Conservation (phyloP, 2,329 filamentous ascomycete species). For the Diplodia corticola region DNA sequence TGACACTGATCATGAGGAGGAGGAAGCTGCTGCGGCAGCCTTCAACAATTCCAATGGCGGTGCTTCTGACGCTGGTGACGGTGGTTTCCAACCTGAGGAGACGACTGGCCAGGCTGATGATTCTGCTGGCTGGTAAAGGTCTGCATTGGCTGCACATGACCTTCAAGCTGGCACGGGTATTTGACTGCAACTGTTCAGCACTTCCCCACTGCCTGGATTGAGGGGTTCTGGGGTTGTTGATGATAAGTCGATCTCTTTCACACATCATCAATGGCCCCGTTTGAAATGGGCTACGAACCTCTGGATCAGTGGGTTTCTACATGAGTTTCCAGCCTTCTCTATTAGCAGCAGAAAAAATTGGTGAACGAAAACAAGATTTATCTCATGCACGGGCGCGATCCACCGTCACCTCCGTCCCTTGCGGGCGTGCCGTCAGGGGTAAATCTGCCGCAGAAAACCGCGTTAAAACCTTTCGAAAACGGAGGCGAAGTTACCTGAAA, state of each 20-base stretch:
- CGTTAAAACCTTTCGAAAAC: too few relatives aligned
- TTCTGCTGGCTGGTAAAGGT: not conserved
- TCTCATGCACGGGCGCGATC: too few relatives aligned
- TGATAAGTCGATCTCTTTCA: not conserved
- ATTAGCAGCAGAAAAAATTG: not conserved
- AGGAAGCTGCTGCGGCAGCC: conserved; percentile 1
- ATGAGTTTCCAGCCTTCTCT: not conserved
- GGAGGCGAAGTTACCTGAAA: too few relatives aligned
- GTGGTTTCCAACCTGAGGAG: conserved; percentile 7
- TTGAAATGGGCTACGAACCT: not conserved
- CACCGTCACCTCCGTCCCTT: too few relatives aligned
- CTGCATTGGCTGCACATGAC: not conserved
- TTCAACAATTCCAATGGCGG: not conserved
- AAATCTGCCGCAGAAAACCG: too few relatives aligned
- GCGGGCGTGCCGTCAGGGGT: too few relatives aligned
- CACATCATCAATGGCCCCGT: not conserved
- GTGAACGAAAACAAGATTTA: not conserved
- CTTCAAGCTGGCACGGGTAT: too few relatives aligned
- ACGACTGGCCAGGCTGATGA: not conserved
- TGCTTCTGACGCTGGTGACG: not conserved
- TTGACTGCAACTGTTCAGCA: not conserved
- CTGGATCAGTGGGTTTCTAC: not conserved
- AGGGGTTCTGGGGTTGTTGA: conserved; percentile 10
- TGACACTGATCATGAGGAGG: conserved; percentile 44
- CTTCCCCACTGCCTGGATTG: not conserved